These are phyloP conservation scores for Triticum monococcum DNA, from an alignment of 176 grass and related monocot genomes.

Conservation along the genomic window DNA sequence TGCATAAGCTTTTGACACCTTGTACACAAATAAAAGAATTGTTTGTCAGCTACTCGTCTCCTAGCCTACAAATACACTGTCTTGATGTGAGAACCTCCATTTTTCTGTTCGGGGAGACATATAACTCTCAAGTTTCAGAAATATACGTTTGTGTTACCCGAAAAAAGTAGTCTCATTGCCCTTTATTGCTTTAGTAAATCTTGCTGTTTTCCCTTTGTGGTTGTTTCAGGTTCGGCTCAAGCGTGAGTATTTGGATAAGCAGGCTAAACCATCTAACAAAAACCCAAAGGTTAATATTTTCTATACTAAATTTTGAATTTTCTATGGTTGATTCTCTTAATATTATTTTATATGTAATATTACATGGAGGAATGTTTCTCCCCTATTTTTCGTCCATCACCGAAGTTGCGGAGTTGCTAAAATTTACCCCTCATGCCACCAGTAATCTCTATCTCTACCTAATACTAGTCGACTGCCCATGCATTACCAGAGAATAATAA, in stretches of 20 bases:
- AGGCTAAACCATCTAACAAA: constrained; percentile 50
- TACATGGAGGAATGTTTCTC: too few species aligned
- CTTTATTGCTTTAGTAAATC: constrained; percentile 7
- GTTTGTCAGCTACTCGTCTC: not conserved
- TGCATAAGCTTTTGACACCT: not conserved
- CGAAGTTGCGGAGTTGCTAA: too few species aligned
- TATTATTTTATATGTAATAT: too few species aligned
- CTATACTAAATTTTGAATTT: not conserved
- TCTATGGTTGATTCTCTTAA: not conserved
- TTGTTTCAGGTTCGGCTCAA: constrained; percentile 81
- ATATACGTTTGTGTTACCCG: constrained; percentile 5
- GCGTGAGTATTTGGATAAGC: constrained; percentile 87
- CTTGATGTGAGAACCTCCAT: not conserved
- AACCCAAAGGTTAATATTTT: constrained; percentile 50
- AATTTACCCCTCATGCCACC: too few species aligned
- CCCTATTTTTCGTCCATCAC: too few species aligned
- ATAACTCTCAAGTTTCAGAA: not conserved
- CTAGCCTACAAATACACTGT: not conserved
- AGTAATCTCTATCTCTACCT: too few species aligned
- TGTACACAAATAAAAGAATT: not conserved
- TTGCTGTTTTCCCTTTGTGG: constrained; percentile 13
- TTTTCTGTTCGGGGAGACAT: not conserved
- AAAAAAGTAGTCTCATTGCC: not conserved
- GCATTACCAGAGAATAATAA: too few species aligned
- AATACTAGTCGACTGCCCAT: too few species aligned